Evolutionary conservation across 306 rosid genomes (phyloP).

Genomic region (Arachis hypogaea): DNA sequence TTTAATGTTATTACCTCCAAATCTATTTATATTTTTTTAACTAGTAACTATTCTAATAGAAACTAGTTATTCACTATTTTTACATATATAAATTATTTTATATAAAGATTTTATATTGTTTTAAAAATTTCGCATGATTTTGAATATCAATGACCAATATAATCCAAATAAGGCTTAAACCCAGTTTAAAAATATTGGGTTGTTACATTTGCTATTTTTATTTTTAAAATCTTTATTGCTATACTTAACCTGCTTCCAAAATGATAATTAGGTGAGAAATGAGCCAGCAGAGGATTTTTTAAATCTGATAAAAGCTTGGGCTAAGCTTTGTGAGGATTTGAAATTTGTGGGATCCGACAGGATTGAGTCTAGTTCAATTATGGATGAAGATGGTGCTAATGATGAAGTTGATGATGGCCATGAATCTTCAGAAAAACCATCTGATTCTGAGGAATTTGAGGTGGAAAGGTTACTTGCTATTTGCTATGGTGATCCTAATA

Average conservation of each 20-base stretch:
- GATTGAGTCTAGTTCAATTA: constrained; percentile 7
- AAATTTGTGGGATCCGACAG: constrained; percentile 22
- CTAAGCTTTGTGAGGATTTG: constrained; percentile 40
- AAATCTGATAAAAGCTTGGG: constrained; percentile 47
- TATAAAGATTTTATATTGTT: too few relatives aligned
- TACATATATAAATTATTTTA: too few relatives aligned
- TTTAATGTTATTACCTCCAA: too few relatives aligned
- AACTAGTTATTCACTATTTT: too few relatives aligned
- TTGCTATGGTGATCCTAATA: constrained; percentile 52
- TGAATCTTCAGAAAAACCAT: constrained; percentile 9
- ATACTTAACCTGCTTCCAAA: background rate
- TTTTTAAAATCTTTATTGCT: background rate
- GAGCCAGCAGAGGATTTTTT: constrained; percentile 49
- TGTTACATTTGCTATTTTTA: too few relatives aligned
- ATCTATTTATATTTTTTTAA: too few relatives aligned
- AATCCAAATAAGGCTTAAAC: too few relatives aligned
- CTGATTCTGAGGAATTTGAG: constrained; percentile 51
- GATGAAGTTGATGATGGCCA: constrained; percentile 6
- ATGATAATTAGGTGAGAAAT: constrained; percentile 46
- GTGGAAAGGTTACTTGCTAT: constrained; percentile 47
- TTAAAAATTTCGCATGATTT: too few relatives aligned
- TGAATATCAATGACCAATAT: too few relatives aligned
- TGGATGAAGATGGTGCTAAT: background rate
- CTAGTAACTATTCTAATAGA: too few relatives aligned
- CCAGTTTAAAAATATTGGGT: background rate